Base-by-base conservation (phyloP, 1,139 yeast genomes). In the Sugiyamaella paludigena region DNA sequence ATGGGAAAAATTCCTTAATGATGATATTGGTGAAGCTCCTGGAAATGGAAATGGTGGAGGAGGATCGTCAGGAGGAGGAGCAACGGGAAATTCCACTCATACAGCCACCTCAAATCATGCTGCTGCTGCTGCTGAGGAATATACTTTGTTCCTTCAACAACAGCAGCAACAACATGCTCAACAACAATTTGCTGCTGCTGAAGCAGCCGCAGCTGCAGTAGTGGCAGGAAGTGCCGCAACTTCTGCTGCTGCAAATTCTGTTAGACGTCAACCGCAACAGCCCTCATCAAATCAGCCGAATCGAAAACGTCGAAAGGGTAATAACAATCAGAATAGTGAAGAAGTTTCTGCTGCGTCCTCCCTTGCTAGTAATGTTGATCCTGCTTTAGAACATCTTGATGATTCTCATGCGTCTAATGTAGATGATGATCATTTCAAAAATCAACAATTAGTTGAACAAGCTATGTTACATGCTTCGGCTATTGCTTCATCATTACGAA, bases 381-480 rank as follows among this genome's bases (percentile, higher is more conserved):
- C 58, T 29, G 57, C 53, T 7, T 36, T 56, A 32, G 58, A 52
- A 45, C 53, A 50, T 36, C 39, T 53, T 9, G 59, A 51, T 34
- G 56, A 51, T 37, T 15, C 34, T 30, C 41, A 39, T 7, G 16
- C 32, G 31, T 9, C 43, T 9, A 46, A 43, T 8, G 40, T 43
- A 13, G 48, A 48, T 27, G 54, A 43, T 30, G 24, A 19, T 19
- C 43, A 44, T 36, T 49, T 53, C n/a, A 51, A 53, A 34, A 56
- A 58, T 34, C 61, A 56, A 47, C 50, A 55, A 16, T 56, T 57
- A 27, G 54, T 60, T 13, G 57, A 60, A 42, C 61, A 59, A 33
- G 66, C 66, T 6, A 56, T 62, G 50, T 45, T 59, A 32, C 62
- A 61, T 36, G 65, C 65, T 0, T 53, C 62, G 2, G 62, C 60